A percentile compares a stretch with the other conserved stretches of the same genome.
These are phyloP conservation scores for Mycena crocata DNA, from an alignment of 768 basidiomycete genomes.

Conservation along the genomic window DNA sequence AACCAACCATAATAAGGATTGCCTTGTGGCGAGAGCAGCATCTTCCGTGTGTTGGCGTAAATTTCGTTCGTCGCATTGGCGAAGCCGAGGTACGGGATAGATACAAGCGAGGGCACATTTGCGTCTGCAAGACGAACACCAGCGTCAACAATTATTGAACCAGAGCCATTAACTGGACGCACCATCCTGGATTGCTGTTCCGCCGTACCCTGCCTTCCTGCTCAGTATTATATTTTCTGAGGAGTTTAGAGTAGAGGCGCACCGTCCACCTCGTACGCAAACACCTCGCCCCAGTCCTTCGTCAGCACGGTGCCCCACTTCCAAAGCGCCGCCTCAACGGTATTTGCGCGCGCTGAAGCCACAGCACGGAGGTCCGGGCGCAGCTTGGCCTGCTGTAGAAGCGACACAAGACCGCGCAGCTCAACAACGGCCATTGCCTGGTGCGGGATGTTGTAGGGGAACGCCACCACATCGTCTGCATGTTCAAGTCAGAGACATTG, in stretches of 20 bases:
- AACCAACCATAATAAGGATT: slow-evolving; percentile 30
- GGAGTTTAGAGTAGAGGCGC: background rate
- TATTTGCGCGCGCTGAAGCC: slow-evolving; percentile 20
- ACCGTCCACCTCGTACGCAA: slow-evolving; percentile 34
- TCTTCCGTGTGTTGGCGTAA: slow-evolving; percentile 32
- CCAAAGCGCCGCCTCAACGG: slow-evolving; percentile 24
- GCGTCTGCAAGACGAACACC: slow-evolving; percentile 9
- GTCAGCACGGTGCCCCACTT: slow-evolving; percentile 31
- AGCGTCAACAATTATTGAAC: background rate
- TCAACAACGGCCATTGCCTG: slow-evolving; percentile 34
- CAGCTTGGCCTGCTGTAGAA: slow-evolving; percentile 12
- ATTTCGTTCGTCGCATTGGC: slow-evolving; percentile 24
- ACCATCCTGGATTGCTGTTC: slow-evolving; percentile 31
- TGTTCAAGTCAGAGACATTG: no score
- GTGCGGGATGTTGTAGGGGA: slow-evolving; percentile 34
- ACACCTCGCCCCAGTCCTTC: slow-evolving; percentile 34
- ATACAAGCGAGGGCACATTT: slow-evolving; percentile 31
- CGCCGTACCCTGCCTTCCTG: slow-evolving; percentile 16
- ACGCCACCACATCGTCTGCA: slow-evolving; percentile 32
- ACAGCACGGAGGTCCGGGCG: slow-evolving; percentile 4
- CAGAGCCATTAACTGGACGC: background rate
- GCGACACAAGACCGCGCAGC: slow-evolving; percentile 26
- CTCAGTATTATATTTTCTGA: background rate
- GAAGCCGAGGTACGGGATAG: slow-evolving; percentile 34
- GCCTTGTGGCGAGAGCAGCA: slow-evolving; percentile 21